These are phyloP conservation scores for Pythium phragmiticola DNA, from an alignment of 352 stramenopile species.

Conservation along the genomic window DNA sequence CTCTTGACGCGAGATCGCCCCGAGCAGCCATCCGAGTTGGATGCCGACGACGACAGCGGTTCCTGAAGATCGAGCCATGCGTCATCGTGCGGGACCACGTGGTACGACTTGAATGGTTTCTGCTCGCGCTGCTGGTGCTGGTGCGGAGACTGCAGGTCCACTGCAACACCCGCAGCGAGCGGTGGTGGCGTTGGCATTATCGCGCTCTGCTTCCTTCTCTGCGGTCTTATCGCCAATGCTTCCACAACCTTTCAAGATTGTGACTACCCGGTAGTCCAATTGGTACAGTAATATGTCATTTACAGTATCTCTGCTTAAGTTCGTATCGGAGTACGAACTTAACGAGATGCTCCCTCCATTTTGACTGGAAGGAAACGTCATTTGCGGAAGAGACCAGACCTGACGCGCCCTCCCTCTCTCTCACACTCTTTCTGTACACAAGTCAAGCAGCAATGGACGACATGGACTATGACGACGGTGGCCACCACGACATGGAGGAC, in stretches of 20 bases:
- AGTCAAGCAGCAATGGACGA: constrained; percentile 59
- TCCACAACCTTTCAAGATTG: constrained; percentile 25
- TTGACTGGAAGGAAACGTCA: constrained; percentile 31
- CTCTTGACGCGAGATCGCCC: constrained; percentile 2
- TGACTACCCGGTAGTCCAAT: constrained; percentile 13
- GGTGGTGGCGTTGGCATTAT: neutral
- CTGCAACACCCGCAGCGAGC: constrained; percentile 1
- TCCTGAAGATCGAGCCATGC: constrained; percentile 32
- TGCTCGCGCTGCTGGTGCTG: constrained; percentile 28
- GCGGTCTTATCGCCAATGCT: neutral
- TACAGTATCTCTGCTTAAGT: constrained; percentile 11
- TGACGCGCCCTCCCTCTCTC: neutral
- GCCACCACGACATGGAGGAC: constrained; percentile 78
- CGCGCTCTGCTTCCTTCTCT: neutral
- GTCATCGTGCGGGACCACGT: constrained; percentile 48
- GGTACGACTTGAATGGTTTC: constrained; percentile 37
- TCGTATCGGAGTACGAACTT: constrained; percentile 15
- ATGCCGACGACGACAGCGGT: constrained; percentile 22
- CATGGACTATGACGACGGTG: constrained; percentile 82
- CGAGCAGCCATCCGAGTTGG: neutral
- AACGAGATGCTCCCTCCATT: constrained; percentile 7
- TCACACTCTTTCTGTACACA: neutral
- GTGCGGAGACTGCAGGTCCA: constrained; percentile 15
- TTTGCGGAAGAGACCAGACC: constrained; percentile 7
- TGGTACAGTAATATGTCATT: neutral